These are phyloP conservation scores for Aspergillus ochraceus DNA, from an alignment of 2,329 filamentous ascomycete species.

Conservation along the genomic window DNA sequence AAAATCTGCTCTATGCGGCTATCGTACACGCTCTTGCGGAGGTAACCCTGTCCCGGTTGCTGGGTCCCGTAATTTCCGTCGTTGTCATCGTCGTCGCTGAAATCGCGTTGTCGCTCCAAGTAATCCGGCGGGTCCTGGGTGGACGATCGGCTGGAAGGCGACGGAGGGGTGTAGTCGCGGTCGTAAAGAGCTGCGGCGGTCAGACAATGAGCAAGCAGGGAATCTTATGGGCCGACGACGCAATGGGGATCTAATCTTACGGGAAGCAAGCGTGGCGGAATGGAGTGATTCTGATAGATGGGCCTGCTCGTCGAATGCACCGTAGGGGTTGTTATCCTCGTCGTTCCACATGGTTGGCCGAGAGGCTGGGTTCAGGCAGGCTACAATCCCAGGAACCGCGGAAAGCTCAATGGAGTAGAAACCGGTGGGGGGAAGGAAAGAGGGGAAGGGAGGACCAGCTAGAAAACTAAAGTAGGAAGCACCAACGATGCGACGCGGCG, in stretches of 20 bases:
- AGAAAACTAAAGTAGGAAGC: neutral
- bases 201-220: conserved; percentile 12
- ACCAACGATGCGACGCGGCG: neutral
- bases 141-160: conserved; percentile 70
- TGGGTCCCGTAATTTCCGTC: conserved; percentile 49
- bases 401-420: neutral
- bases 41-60: conserved; percentile 52
- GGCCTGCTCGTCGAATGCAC: conserved; percentile 87
- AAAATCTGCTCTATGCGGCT: conserved; percentile 97
- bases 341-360: conserved; percentile 85
- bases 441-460: neutral
- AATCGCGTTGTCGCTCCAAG: conserved; percentile 52
- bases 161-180: conserved; percentile 62
- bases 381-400: conserved; percentile 5
- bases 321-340: conserved; percentile 98
- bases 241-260: conserved; percentile 47
- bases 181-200: conserved; percentile 55
- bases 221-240: neutral
- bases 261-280: conserved; percentile 47
- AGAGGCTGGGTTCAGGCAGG: conserved; percentile 19
- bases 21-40: conserved; percentile 79
- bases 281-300: conserved; percentile 69
- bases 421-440: neutral
- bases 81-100: conserved; percentile 60
- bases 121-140: conserved; percentile 65